Evolutionary conservation across 2,329 filamentous ascomycete genomes (phyloP).

Genomic region (Ramichloridium luteum): DNA sequence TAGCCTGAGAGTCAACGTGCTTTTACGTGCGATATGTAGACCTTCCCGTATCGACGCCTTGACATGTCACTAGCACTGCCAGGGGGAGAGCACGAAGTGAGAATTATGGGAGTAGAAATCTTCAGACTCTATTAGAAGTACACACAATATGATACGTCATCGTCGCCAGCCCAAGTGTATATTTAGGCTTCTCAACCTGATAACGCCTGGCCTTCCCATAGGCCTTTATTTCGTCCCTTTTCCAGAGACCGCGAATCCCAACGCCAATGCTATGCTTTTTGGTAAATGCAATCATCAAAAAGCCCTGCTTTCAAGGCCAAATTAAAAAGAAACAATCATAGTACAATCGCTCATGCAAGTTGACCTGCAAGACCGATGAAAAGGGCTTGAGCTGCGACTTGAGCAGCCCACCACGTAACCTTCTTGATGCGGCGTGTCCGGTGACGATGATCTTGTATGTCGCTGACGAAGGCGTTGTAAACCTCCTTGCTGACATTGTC

Average conservation of each 20-base stretch:
- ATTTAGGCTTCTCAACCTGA: too few species aligned
- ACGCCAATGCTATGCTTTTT: conserved; percentile 2
- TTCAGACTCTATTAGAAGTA: too few species aligned
- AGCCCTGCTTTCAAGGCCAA: conserved; percentile 4
- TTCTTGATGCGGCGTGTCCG: conserved; percentile 82
- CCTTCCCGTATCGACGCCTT: too few species aligned
- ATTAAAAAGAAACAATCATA: too few species aligned
- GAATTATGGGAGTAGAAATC: too few species aligned
- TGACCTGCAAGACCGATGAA: conserved; percentile 93
- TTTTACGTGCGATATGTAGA: too few species aligned
- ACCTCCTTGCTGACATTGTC: conserved; percentile 87
- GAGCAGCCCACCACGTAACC: conserved; percentile 91
- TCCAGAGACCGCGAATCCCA: conserved; percentile 1
- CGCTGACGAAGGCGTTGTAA: conserved; percentile 84
- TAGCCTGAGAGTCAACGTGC: too few species aligned
- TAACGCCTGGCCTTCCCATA: neutral
- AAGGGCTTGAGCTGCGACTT: conserved; percentile 80
- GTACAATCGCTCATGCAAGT: conserved; percentile 40
- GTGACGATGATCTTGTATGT: conserved; percentile 82
- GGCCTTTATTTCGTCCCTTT: conserved; percentile 1
- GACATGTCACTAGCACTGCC: too few species aligned
- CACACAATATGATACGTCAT: too few species aligned
- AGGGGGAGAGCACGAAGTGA: too few species aligned
- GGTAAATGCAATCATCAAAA: too few species aligned
- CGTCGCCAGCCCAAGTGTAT: too few species aligned